A percentile compares a stretch with the other conserved stretches of the same genome.
Evolutionary conservation across 208 protist species (phyloP).

Genomic region (Wallacemonas sp.): DNA sequence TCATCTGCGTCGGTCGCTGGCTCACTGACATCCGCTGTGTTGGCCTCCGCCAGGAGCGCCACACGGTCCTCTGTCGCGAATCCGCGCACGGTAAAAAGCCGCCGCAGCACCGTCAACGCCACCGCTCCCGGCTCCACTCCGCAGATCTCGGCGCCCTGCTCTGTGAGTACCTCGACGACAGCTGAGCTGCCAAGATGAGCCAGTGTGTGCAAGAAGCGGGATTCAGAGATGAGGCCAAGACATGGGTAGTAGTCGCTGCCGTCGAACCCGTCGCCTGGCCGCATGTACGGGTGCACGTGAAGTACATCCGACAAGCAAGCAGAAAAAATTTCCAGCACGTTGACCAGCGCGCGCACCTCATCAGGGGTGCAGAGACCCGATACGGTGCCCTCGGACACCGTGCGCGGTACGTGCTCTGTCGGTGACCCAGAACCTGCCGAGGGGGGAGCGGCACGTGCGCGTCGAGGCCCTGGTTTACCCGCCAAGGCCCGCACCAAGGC

Average conservation of each 20-base stretch:
- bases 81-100: background rate
- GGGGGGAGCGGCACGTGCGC: background rate
- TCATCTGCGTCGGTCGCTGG: too few relatives aligned
- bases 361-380: background rate
- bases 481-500: background rate
- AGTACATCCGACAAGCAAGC: background rate
- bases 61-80: background rate
- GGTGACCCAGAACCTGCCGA: too few relatives aligned
- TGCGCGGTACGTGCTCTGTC: too few relatives aligned
- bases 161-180: background rate
- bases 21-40: background rate
- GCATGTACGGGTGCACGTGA: background rate
- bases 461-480: background rate
- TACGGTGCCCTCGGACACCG: background rate
- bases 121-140: background rate
- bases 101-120: background rate
- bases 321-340: background rate
- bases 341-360: slow-evolving; percentile 1
- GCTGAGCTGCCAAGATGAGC: background rate
- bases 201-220: slow-evolving; percentile 5
- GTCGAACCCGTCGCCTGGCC: background rate
- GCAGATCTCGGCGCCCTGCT: background rate
- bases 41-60: background rate
- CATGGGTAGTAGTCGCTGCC: background rate
- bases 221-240: background rate